Conservation (phyloP, 164 flowering plant species). For the Nymphaea thermarum region DNA sequence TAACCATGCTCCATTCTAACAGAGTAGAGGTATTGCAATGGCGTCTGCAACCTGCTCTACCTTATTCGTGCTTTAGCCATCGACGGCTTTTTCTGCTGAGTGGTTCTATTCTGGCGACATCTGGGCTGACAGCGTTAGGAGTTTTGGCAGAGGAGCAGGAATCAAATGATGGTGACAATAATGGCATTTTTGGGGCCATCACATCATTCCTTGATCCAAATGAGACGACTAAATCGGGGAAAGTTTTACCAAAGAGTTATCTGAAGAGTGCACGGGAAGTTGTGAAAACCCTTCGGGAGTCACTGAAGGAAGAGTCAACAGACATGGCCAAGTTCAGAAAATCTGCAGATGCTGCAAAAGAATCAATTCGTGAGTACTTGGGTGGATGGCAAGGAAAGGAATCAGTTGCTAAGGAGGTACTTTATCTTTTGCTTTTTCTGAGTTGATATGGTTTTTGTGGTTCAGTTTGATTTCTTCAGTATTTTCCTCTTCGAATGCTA, state of each 20-base stretch:
- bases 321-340: slow-evolving; percentile 74
- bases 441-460: too few relatives aligned
- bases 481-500: too few relatives aligned
- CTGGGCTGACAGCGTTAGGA: not conserved
- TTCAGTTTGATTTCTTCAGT: too few relatives aligned
- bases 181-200: slow-evolving; percentile 50
- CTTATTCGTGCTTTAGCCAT: not conserved
- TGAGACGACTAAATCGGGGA: slow-evolving; percentile 84
- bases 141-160: not conserved
- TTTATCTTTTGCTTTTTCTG: too few relatives aligned
- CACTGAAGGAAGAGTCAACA: slow-evolving; percentile 65
- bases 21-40: not conserved
- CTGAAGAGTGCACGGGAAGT: slow-evolving; percentile 87
- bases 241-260: slow-evolving; percentile 70
- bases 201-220: slow-evolving; percentile 75
- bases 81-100: not conserved
- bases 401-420: slow-evolving; percentile 48
- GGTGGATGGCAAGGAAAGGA: slow-evolving; percentile 65
- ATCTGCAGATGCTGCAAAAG: slow-evolving; percentile 92
- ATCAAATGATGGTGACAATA: slow-evolving; percentile 21
- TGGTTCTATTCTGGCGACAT: not conserved
- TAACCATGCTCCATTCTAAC: not conserved
- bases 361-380: slow-evolving; percentile 75
- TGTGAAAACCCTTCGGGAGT: slow-evolving; percentile 72
- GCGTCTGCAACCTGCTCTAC: not conserved